Evolutionary conservation across 225 moss, liverwort and hornwort species (phyloP).

Genomic region (Sphagnum contortum): DNA sequence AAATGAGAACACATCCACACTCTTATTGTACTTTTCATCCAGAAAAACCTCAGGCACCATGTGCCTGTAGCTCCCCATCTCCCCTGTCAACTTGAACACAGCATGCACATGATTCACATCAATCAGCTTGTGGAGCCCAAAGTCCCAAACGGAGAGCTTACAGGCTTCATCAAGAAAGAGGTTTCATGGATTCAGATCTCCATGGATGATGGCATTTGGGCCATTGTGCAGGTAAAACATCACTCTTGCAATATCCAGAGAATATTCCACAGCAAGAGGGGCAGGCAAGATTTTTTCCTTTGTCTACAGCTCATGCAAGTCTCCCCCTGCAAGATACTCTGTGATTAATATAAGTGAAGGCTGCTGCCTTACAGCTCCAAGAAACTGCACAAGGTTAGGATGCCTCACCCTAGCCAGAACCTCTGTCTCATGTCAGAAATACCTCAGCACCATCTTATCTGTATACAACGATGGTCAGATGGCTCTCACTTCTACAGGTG

Average conservation of each 20-base stretch:
- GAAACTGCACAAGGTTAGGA: conserved; percentile 85
- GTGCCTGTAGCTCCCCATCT: conserved; percentile 90
- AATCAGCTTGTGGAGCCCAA: conserved; percentile 80
- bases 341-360: conserved; percentile 76
- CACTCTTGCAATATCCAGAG: conserved; percentile 77
- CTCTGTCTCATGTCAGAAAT: conserved; percentile 84
- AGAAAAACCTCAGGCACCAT: conserved; percentile 95
- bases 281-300: conserved; percentile 17
- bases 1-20: conserved; percentile 78
- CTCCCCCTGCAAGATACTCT: conserved; percentile 71
- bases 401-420: conserved; percentile 74
- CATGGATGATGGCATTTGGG: conserved; percentile 64
- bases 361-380: conserved; percentile 66
- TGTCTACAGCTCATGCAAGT: conserved; percentile 50
- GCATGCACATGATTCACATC: conserved; percentile 49
- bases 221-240: conserved; percentile 76
- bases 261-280: conserved; percentile 38
- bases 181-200: conserved; percentile 78
- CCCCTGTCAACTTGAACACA: conserved; percentile 84
- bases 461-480: conserved; percentile 67
- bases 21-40: conserved; percentile 57
- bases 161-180: conserved; percentile 57
- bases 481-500: conserved; percentile 78
- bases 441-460: conserved; percentile 65
- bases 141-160: conserved; percentile 73